phyloP scores from a whole-genome alignment of 1,284 basidiomycete species.

The Ustilago sp. region DNA sequence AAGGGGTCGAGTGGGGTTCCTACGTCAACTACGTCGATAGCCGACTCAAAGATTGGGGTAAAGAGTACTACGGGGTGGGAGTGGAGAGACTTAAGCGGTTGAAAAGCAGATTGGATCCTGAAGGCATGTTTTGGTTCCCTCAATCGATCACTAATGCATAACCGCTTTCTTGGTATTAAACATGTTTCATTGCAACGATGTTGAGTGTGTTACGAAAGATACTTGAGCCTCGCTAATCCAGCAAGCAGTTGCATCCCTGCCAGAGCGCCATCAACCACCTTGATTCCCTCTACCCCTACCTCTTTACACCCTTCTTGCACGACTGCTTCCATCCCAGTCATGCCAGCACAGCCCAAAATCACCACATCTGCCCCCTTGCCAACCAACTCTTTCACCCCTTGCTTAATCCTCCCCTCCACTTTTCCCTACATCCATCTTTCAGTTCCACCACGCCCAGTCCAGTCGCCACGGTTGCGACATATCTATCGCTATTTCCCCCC shows the following conservation, averaged over 20 bases:
- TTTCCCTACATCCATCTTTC: constrained; percentile 20
- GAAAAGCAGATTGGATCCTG: constrained; percentile 74
- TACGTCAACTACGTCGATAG: constrained; percentile 59
- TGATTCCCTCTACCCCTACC: constrained; percentile 49
- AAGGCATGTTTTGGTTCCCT: constrained; percentile 74
- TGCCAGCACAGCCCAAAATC: constrained; percentile 60
- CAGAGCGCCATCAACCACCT: constrained; percentile 75
- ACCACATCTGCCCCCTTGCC: constrained; percentile 53
- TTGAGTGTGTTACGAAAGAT: constrained; percentile 44
- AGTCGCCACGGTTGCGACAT: constrained; percentile 50
- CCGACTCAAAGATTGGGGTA: constrained; percentile 32
- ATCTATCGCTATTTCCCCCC: constrained; percentile 48
- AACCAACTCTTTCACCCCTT: constrained; percentile 29
- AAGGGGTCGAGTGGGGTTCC: constrained; percentile 71
- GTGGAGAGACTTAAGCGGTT: constrained; percentile 71
- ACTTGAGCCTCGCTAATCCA: constrained; percentile 76
- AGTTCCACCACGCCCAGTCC: constrained; percentile 56
- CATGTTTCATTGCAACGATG: neutral
- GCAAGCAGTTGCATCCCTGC: constrained; percentile 78
- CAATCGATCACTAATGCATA: constrained; percentile 78
- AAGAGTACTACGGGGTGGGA: constrained; percentile 72
- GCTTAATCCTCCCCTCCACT: constrained; percentile 36
- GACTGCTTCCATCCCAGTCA: constrained; percentile 55
- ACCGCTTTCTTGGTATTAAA: neutral
- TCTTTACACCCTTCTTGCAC: constrained; percentile 29